Evolutionary conservation across 345 rosid genomes (phyloP).

Genomic region (Pistacia atlantica): DNA sequence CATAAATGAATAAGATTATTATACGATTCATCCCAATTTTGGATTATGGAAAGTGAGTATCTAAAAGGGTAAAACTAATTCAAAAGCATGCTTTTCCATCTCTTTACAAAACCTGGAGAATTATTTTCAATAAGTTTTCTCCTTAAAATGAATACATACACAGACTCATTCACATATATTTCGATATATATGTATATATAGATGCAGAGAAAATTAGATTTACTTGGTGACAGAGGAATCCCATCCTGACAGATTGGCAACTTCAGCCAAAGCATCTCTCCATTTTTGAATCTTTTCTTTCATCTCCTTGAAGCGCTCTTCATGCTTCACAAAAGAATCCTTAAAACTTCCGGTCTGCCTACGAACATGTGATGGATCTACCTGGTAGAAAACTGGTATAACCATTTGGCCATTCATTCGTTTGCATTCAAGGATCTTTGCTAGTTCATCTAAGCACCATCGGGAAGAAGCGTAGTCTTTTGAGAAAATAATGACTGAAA

Average conservation of each 20-base stretch:
- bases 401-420: constrained; percentile 6
- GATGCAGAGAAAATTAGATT: too few species aligned
- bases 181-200: too few species aligned
- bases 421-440: constrained; percentile 6
- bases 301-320: background rate
- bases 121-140: background rate
- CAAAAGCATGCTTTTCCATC: too few species aligned
- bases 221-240: background rate
- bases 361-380: background rate
- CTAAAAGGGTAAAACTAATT: too few species aligned
- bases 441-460: constrained; percentile 11
- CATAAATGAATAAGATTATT: too few species aligned
- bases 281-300: background rate
- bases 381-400: constrained; percentile 13
- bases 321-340: background rate
- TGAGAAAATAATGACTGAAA: constrained; percentile 6
- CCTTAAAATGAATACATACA: background rate
- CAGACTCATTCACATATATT: too few species aligned
- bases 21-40: too few species aligned
- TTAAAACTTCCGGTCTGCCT: background rate
- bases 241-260: background rate
- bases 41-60: too few species aligned
- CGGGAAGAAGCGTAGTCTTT: background rate
- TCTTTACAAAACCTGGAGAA: too few species aligned
- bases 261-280: background rate